Evolutionary conservation across 768 basidiomycete species (phyloP).

Genomic region (Xanthoconium stramineum): DNA sequence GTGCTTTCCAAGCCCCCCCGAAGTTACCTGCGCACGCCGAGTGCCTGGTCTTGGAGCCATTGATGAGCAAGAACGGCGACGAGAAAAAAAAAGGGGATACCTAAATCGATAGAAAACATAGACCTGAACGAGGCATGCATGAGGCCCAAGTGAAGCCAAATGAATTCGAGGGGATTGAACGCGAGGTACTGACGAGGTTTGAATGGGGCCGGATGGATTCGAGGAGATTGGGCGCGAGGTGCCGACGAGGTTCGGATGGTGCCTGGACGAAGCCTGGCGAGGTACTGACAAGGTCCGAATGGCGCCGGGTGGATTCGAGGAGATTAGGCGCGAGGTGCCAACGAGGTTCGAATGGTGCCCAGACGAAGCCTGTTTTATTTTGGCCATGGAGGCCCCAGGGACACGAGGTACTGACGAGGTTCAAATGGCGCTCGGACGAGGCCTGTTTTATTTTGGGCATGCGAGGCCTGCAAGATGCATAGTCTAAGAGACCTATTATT

Average conservation of each 20-base stretch:
- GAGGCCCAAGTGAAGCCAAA: too few species aligned
- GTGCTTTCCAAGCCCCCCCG: background rate
- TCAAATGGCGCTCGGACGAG: background rate
- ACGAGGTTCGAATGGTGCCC: background rate
- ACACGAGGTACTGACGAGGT: background rate
- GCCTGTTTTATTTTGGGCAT: background rate
- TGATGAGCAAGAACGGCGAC: background rate
- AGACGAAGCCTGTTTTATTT: background rate
- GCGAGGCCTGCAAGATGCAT: too few species aligned
- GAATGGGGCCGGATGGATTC: background rate
- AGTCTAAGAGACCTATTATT: too few species aligned
- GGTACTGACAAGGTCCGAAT: background rate
- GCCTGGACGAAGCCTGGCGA: background rate
- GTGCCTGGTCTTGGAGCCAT: background rate
- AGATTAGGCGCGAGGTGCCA: background rate
- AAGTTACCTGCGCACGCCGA: background rate
- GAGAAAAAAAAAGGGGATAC: background rate
- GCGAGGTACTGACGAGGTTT: too few species aligned
- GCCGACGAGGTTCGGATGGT: too few species aligned
- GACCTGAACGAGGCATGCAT: too few species aligned
- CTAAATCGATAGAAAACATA: too few species aligned
- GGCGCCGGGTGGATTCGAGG: too few species aligned
- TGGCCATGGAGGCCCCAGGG: background rate
- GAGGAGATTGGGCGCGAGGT: too few species aligned
- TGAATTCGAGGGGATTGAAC: too few species aligned